phyloP scores from a whole-genome alignment of 805 yeast species.

The Teunomyces funiuensis region DNA sequence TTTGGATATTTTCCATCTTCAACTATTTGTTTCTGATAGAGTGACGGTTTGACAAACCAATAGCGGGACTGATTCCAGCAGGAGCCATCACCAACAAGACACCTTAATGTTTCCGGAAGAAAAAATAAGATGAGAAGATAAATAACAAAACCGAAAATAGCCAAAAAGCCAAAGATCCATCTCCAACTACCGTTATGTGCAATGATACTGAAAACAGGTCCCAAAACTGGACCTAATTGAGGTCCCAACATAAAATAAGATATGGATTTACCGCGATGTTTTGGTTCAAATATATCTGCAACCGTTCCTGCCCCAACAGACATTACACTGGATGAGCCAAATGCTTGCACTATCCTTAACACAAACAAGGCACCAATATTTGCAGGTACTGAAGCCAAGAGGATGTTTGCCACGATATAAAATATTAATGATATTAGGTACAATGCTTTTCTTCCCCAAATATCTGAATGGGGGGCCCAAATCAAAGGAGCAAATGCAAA shows the following conservation, averaged over 20 bases:
- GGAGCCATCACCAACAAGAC: slow-evolving; percentile 38
- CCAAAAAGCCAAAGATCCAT: slow-evolving; percentile 34
- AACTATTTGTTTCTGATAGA: slow-evolving; percentile 23
- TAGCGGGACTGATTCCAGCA: slow-evolving; percentile 12
- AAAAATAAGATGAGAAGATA: slow-evolving; percentile 25
- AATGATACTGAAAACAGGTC: slow-evolving; percentile 31
- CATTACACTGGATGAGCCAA: slow-evolving; percentile 38
- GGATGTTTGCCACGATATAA: slow-evolving; percentile 27
- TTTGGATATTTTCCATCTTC: slow-evolving; percentile 33
- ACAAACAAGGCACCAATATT: slow-evolving; percentile 29
- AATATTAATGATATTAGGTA: slow-evolving; percentile 27
- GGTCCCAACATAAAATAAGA: slow-evolving; percentile 41
- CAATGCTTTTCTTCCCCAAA: slow-evolving; percentile 44
- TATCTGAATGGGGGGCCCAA: slow-evolving; percentile 58
- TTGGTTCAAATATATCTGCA: slow-evolving; percentile 33
- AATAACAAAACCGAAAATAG: slow-evolving; percentile 25
- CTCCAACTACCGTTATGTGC: slow-evolving; percentile 31
- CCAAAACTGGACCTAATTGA: slow-evolving; percentile 39
- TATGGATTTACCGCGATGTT: slow-evolving; percentile 29
- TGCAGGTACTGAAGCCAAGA: slow-evolving; percentile 31
- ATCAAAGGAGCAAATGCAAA: slow-evolving; percentile 56
- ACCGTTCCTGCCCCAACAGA: slow-evolving; percentile 39
- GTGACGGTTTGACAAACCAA: slow-evolving; percentile 28
- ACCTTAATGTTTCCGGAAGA: slow-evolving; percentile 42
- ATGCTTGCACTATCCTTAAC: slow-evolving; percentile 34